Base-by-base conservation (phyloP, 2,329 filamentous ascomycete species). In the Aphanoascus verrucosus region DNA sequence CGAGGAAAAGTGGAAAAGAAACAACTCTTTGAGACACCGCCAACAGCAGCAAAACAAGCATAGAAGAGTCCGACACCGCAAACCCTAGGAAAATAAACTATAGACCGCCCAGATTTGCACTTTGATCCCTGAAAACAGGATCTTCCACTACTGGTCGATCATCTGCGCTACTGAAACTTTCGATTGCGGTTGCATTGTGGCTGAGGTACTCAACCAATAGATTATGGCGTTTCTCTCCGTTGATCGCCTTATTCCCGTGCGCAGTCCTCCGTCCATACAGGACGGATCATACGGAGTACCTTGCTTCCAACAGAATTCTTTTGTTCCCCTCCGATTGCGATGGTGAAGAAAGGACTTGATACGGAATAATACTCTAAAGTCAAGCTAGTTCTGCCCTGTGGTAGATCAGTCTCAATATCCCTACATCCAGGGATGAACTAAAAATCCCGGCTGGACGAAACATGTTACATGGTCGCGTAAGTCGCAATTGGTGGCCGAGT, bases 121-220 rank as follows among this genome's bases (percentile, higher is more conserved):
- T 37, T 11, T 38, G 15, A 54, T 54, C 46, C 51, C 52, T 49
- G 37, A 17, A 54, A 43, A 49, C 37, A 37, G 42, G 45, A 44
- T 45, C 23, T 40, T 49, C 52, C 32, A 28, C 34, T 49, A 50
- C 47, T 54, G 52, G 52, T 41, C 47, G 52, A 55, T 55, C 55
- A 55, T 52, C 35, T 55, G 45, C 42, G 49, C 45, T 45, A 52
- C 47, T 48, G 52, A 54, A 56, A 51, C 52, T 46, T 45, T 43
- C 48, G 34, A 31, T 35, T 44, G 53, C 49, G 53, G 45, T 47
- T 52, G 37, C 38, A 49, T 46, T 52, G 54, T 53, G 54, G 54
- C 53, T 55, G 48, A 42, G 23, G 38, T 42, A 34, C 9, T 42
- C 23, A 32, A 15, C 55, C 55, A 56, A 56, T 56, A 31, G 42